A percentile compares a stretch with the other conserved stretches of the same genome.
Evolutionary conservation across 2,329 filamentous ascomycete species (phyloP).

Genomic region (Aspergillus pseudoglaucus): DNA sequence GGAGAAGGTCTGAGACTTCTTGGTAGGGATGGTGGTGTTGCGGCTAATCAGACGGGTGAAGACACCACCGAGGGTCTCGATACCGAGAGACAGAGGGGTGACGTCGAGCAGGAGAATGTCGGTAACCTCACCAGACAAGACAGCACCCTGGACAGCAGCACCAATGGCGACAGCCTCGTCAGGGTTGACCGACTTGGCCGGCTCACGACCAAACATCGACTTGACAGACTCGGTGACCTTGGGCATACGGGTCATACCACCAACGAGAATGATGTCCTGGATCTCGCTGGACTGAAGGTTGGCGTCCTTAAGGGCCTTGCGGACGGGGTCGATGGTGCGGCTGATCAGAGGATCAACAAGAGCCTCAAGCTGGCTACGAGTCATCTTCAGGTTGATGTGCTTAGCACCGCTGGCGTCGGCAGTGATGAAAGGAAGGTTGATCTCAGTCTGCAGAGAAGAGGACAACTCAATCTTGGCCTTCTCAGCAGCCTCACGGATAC

Average conservation of each 20-base stretch:
- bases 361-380: conserved; percentile 83
- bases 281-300: conserved; percentile 86
- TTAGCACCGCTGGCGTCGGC: conserved; percentile 91
- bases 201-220: conserved; percentile 91
- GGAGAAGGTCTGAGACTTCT: conserved; percentile 98
- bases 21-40: conserved; percentile 98
- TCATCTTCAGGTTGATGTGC: conserved; percentile 96
- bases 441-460: conserved; percentile 89
- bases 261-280: conserved; percentile 94
- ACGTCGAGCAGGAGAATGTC: conserved; percentile 93
- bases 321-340: conserved; percentile 83
- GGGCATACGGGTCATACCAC: conserved; percentile 99
- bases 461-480: conserved; percentile 99
- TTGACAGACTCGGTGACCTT: conserved; percentile 96
- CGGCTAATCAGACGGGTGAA: conserved; percentile 98
- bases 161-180: conserved; percentile 97
- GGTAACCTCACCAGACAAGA: conserved; percentile 93
- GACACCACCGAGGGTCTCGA: conserved; percentile 95
- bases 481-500: conserved; percentile 96
- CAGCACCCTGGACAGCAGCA: conserved; percentile 94
- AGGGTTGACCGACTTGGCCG: conserved; percentile 96
- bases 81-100: conserved; percentile 92
- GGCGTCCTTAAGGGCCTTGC: conserved; percentile 95
- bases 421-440: conserved; percentile 98
- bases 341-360: conserved; percentile 85